A percentile compares a stretch with the other conserved stretches of the same genome.
phyloP scores from a whole-genome alignment of 148 eudicot genomes.

The Persicaria tinctoria region DNA sequence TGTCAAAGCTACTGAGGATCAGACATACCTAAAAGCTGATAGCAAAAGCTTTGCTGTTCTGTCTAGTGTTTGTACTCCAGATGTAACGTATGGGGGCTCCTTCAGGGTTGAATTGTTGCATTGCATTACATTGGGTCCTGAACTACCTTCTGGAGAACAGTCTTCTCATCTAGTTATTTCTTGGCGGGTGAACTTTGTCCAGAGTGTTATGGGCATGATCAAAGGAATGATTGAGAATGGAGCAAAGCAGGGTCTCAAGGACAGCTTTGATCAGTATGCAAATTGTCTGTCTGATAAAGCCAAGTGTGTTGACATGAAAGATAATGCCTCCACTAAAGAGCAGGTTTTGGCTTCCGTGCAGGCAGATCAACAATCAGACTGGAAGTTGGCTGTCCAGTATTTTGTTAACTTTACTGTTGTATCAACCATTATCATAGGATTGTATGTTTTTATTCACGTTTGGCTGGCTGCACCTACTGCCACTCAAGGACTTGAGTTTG shows the following conservation, averaged over 20 bases:
- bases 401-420: slow-evolving; percentile 77
- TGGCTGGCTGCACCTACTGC: slow-evolving; percentile 55
- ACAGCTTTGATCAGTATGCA: slow-evolving; percentile 58
- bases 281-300: slow-evolving; percentile 41
- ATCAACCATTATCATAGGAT: slow-evolving; percentile 48
- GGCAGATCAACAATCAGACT: slow-evolving; percentile 64
- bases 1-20: slow-evolving; percentile 77
- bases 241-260: slow-evolving; percentile 72
- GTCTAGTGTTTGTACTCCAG: slow-evolving; percentile 69
- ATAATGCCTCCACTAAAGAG: slow-evolving; percentile 55
- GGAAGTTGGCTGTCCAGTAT: slow-evolving; percentile 77
- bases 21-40: slow-evolving; percentile 70
- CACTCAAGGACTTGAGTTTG: slow-evolving; percentile 92
- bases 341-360: slow-evolving; percentile 69
- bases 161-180: slow-evolving; percentile 61
- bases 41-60: slow-evolving; percentile 61
- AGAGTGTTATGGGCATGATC: slow-evolving; percentile 97
- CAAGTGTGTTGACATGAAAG: slow-evolving; percentile 55
- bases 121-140: slow-evolving; percentile 79
- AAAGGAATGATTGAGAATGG: slow-evolving; percentile 91
- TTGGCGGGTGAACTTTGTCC: slow-evolving; percentile 75
- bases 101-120: slow-evolving; percentile 66
- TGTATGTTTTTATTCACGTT: slow-evolving; percentile 59
- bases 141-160: slow-evolving; percentile 75
- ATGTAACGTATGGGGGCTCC: slow-evolving; percentile 75